A percentile compares a stretch with the other conserved stretches of the same genome.
Conservation (phyloP, 768 basidiomycete species). For the Agaricus blazei region DNA sequence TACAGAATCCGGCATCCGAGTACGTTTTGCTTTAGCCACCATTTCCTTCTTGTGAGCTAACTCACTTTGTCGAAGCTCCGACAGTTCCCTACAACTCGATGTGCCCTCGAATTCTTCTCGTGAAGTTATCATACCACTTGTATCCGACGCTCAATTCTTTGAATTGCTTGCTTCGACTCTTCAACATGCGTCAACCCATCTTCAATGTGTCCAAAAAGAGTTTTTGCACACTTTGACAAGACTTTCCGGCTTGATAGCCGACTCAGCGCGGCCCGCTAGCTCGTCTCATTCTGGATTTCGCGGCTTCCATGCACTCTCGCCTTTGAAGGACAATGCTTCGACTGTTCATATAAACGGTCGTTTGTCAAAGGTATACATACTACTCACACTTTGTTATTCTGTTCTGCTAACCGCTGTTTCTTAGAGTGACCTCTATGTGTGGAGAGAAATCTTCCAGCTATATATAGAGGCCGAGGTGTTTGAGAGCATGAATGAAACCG, state of each 20-base stretch:
- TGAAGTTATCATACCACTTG: conserved; percentile 74
- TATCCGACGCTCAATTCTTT: conserved; percentile 80
- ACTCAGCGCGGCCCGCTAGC: conserved; percentile 38
- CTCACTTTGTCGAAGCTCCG: not conserved
- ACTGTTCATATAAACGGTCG: conserved; percentile 19
- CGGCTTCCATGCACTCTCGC: conserved; percentile 41
- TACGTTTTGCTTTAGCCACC: not conserved
- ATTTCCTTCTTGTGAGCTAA: not conserved
- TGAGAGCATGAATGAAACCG: conserved; percentile 60
- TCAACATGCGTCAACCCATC: conserved; percentile 45
- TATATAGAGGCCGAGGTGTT: conserved; percentile 87
- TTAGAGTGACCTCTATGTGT: conserved; percentile 72
- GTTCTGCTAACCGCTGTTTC: not conserved
- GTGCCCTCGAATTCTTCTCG: not conserved
- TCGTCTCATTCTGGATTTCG: conserved; percentile 16
- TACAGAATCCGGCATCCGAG: conserved; percentile 11
- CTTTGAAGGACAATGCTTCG: conserved; percentile 32
- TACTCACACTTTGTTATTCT: not conserved
- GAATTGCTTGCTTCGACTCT: conserved; percentile 60
- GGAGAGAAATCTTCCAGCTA: conserved; percentile 86
- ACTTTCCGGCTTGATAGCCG: conserved; percentile 33
- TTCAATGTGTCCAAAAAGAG: conserved; percentile 42
- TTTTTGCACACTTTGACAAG: conserved; percentile 39
- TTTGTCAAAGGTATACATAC: conserved; percentile 18
- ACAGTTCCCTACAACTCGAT: conserved; percentile 11